A percentile compares a stretch with the other conserved stretches of the same genome.
These are phyloP conservation scores for Trypanosoma vivax DNA, from an alignment of 208 protist species.

Conservation along the genomic window DNA sequence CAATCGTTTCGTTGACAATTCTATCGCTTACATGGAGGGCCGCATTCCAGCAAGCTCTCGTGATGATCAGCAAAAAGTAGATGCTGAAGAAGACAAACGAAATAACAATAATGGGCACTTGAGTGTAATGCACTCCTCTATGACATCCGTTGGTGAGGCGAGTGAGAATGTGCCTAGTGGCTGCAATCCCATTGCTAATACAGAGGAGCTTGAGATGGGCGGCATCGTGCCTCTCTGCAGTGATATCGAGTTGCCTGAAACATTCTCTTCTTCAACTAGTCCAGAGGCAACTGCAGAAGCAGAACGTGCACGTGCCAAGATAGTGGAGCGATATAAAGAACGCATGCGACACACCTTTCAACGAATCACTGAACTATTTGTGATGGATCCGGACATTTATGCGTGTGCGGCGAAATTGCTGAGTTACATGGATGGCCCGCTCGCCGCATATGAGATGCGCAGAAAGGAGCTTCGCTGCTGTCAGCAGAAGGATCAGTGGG, in stretches of 20 bases:
- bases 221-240: conserved; percentile 25
- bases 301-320: conserved; percentile 23
- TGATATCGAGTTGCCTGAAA: conserved; percentile 32
- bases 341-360: conserved; percentile 67
- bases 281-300: conserved; percentile 4
- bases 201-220: conserved; percentile 15
- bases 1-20: conserved; percentile 68
- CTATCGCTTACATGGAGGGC: conserved; percentile 72
- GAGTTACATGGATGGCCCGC: conserved; percentile 65
- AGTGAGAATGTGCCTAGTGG: conserved; percentile 21
- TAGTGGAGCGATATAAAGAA: conserved; percentile 54
- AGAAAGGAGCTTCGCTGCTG: conserved; percentile 78
- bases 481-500: conserved; percentile 83
- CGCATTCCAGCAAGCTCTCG: conserved; percentile 55
- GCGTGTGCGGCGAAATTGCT: conserved; percentile 55
- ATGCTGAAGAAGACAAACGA: conserved; percentile 1
- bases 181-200: conserved; percentile 7
- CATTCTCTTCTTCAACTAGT: conserved; percentile 13
- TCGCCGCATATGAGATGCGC: conserved; percentile 50
- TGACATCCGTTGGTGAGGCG: neutral
- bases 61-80: conserved; percentile 26
- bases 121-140: neutral
- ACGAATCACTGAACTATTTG: conserved; percentile 63
- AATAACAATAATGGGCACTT: neutral
- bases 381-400: conserved; percentile 82